Percentiles rank a stretch among this genome's conserved stretches.
Evolutionary conservation across 1,284 basidiomycete species (phyloP).

Genomic region (Austroboletus niveus): DNA sequence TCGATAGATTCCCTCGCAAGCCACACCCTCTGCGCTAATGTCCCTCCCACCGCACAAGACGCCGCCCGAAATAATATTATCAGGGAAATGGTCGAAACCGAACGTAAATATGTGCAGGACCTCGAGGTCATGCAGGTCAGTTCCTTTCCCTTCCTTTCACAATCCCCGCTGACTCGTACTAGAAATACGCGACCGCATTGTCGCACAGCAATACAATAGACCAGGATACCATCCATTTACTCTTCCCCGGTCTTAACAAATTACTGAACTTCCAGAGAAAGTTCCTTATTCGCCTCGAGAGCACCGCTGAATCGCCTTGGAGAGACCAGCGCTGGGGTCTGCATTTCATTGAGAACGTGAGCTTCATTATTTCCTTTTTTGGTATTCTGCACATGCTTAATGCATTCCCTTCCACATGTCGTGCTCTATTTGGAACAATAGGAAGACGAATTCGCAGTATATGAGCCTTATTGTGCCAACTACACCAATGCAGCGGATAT

Average conservation of each 20-base stretch:
- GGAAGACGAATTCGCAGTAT: conserved; percentile 93
- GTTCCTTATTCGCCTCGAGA: conserved; percentile 93
- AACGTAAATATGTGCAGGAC: conserved; percentile 98
- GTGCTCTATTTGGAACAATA: conserved; percentile 51
- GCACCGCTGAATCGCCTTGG: conserved; percentile 80
- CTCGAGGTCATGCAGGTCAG: conserved; percentile 93
- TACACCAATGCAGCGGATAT: conserved; percentile 86
- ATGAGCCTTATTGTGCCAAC: conserved; percentile 98
- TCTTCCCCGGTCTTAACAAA: conserved; percentile 95
- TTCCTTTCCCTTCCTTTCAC: conserved; percentile 7
- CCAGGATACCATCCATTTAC: conserved; percentile 91
- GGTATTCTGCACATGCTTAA: conserved; percentile 36
- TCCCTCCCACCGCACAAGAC: conserved; percentile 57
- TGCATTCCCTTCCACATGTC: conserved; percentile 27
- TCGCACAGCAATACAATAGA: conserved; percentile 83
- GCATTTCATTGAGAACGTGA: conserved; percentile 77
- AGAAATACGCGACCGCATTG: conserved; percentile 84
- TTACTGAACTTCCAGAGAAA: conserved; percentile 96
- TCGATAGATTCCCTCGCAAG: conserved; percentile 57
- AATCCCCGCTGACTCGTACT: conserved; percentile 14
- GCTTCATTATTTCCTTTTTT: conserved; percentile 35
- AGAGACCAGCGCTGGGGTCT: conserved; percentile 88
- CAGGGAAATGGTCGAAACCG: conserved; percentile 88
- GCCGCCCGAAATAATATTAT: conserved; percentile 77
- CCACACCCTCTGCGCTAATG: conserved; percentile 38